Percentiles rank a stretch among this genome's conserved stretches.
Conservation (phyloP, 306 rosid genomes). For the Biancaea sappan region DNA sequence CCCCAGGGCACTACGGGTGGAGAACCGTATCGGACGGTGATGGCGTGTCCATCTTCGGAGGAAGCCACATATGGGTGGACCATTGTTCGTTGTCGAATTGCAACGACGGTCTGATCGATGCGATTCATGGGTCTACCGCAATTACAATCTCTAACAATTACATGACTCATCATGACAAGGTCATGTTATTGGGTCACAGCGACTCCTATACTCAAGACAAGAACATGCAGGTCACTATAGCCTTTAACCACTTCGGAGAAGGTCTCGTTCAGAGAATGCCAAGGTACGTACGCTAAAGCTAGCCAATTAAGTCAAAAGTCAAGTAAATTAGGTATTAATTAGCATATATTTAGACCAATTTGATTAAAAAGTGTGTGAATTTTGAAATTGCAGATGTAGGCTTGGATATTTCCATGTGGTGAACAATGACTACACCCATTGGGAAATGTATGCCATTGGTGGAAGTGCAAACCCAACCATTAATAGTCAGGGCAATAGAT, state of each 20-base stretch:
- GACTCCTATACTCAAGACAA: constrained; percentile 82
- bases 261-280: constrained; percentile 99
- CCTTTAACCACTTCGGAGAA: constrained; percentile 96
- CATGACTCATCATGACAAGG: constrained; percentile 98
- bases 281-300: too few species aligned
- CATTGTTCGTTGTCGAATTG: constrained; percentile 91
- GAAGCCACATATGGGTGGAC: constrained; percentile 93
- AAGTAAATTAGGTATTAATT: background rate
- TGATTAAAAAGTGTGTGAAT: background rate
- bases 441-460: constrained; percentile 99
- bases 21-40: constrained; percentile 94
- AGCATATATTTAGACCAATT: too few species aligned
- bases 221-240: constrained; percentile 94
- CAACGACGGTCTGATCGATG: constrained; percentile 79
- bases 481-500: constrained; percentile 96
- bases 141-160: constrained; percentile 92
- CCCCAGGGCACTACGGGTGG: constrained; percentile 86
- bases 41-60: constrained; percentile 94
- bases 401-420: constrained; percentile 98
- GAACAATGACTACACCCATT: constrained; percentile 98
- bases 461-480: constrained; percentile 95
- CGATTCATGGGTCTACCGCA: constrained; percentile 83
- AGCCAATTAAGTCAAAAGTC: background rate
- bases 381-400: constrained; percentile 65
- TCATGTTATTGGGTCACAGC: constrained; percentile 90